Evolutionary conservation across 208 protist genomes (phyloP), one percentile per base, ranked within the genome.

Genomic region (Vickermania ingenoplastis): DNA sequence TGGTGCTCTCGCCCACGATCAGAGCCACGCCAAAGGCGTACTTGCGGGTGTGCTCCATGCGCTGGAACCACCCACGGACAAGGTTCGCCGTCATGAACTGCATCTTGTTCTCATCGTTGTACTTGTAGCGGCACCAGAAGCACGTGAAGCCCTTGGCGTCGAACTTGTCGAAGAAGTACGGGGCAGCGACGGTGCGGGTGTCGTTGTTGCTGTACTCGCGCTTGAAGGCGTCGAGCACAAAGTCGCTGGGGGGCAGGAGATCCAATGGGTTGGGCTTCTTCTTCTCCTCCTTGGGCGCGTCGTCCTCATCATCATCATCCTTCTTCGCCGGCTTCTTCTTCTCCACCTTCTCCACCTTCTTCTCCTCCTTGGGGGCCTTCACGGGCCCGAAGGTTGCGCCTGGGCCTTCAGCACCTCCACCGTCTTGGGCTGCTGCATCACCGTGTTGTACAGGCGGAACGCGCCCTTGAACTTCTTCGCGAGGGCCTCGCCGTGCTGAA

Each of bases 21-120:
- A 90, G 83, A 17, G 77, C 83, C 26, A 86, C 61, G 59, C 82
- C 82, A 63, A 87, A 91, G 57, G 80, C 75, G 75, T 91, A 90
- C 72, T 91, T 87, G 74, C 80, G 83, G 31, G 69, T 65, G 75
- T 86, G 79, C 71, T 87, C 79, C 83, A 91, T 91, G 67, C 83
- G 83, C 77, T 86, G 79, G 73, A 91, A 91, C 83, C 79, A 87
- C 51, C 79, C 83, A 51, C 83, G 77, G 50, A 82, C 69, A 13
- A 87, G 77, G 77, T 91, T 91, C 31, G 83, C 76, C 51, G 83
- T 91, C 83, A 91, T 91, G 80, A 86, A 90, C 56, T 81, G 77
- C 83, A 76, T 83, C 66, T 71, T 81, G 65, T 83, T 86, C 52
- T 86, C 78, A 61, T 89, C 82, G 62, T 89, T 89, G 69, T 89